These are phyloP conservation scores for Irpex lacteus DNA, from an alignment of 1,284 basidiomycete species.

Conservation along the genomic window DNA sequence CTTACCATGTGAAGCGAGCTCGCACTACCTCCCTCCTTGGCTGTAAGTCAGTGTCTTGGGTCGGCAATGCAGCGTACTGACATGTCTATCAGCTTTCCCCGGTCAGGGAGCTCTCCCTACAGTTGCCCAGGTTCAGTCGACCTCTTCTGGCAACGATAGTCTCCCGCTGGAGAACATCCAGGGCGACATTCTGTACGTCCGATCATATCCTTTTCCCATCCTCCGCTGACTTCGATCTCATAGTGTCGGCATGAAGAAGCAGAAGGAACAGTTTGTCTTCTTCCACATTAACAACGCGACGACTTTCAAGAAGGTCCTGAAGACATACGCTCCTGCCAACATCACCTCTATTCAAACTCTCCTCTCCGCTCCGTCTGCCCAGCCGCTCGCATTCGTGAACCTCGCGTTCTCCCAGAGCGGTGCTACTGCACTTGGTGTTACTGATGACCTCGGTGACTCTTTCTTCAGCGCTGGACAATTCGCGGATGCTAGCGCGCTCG, in stretches of 20 bases:
- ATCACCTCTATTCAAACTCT: constrained; percentile 4
- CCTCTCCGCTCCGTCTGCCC: constrained; percentile 1
- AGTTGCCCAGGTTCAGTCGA: background rate
- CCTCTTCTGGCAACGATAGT: background rate
- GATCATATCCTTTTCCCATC: background rate
- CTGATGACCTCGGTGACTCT: constrained; percentile 2
- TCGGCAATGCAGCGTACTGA: background rate
- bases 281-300: constrained; percentile 4
- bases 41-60: background rate
- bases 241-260: background rate
- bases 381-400: constrained; percentile 8
- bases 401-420: constrained; percentile 6
- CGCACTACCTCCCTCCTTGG: background rate
- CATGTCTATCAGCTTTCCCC: constrained; percentile 2
- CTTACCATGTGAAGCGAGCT: background rate
- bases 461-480: constrained; percentile 1
- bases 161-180: constrained; percentile 7
- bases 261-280: constrained; percentile 5
- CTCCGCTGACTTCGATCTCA: background rate
- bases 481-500: background rate
- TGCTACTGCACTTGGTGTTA: background rate
- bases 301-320: constrained; percentile 2
- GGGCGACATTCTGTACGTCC: constrained; percentile 6
- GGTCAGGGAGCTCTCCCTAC: constrained; percentile 8
- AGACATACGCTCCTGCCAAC: constrained; percentile 1